Percentiles rank a stretch among this genome's conserved stretches.
These are phyloP conservation scores for Ophidiomyces ophidiicola DNA, from an alignment of 2,329 filamentous ascomycete species.

Conservation along the genomic window DNA sequence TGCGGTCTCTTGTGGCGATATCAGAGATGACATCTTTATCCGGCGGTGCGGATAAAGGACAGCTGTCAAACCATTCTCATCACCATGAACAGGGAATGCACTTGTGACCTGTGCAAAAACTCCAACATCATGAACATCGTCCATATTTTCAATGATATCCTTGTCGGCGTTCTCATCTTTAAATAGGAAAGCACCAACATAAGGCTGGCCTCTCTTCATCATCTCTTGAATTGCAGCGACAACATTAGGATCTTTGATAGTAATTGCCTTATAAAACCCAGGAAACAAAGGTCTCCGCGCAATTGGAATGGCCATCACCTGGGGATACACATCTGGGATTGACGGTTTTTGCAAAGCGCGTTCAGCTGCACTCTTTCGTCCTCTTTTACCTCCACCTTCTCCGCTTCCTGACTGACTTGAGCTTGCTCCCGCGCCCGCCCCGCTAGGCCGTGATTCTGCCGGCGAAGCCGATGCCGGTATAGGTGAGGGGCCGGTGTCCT, in stretches of 20 bases:
- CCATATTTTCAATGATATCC: conserved; percentile 78
- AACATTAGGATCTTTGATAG: conserved; percentile 84
- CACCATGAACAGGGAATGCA: conserved; percentile 73
- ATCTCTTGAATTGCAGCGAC: conserved; percentile 88
- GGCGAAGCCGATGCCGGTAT: conserved; percentile 28
- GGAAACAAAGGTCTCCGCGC: conserved; percentile 87
- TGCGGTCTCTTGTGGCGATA: conserved; percentile 48
- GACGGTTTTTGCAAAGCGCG: conserved; percentile 72
- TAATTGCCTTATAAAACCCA: conserved; percentile 97
- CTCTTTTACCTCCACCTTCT: conserved; percentile 37
- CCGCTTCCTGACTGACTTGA: conserved; percentile 6
- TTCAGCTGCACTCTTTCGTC: conserved; percentile 56
- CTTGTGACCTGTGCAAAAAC: conserved; percentile 98
- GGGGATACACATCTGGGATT: conserved; percentile 89
- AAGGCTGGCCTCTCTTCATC: conserved; percentile 92
- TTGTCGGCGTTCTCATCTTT: conserved; percentile 92
- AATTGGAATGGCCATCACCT: conserved; percentile 95
- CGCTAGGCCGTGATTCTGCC: conserved; percentile 37
- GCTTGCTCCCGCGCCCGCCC: conserved; percentile 34
- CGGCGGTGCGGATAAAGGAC: conserved; percentile 92
- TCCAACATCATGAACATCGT: conserved; percentile 89
- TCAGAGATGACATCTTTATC: conserved; percentile 75
- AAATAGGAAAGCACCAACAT: conserved; percentile 91
- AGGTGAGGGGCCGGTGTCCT: conserved; percentile 37
- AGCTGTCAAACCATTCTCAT: conserved; percentile 74